These are phyloP conservation scores for Aciculoconidium aculeatum DNA, from an alignment of 805 yeast species.

Conservation along the genomic window DNA sequence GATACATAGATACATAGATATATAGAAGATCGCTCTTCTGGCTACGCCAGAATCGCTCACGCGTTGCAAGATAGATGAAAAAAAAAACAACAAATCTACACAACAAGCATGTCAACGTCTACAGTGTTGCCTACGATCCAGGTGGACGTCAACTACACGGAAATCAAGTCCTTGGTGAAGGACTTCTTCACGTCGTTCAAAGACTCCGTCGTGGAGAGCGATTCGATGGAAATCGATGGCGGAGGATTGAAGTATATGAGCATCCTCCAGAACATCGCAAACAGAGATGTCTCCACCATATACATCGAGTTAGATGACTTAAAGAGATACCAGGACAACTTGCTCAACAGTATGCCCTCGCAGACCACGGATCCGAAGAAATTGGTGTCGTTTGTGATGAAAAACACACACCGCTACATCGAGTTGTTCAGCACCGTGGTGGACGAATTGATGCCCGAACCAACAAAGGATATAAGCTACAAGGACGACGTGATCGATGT, in stretches of 20 bases:
- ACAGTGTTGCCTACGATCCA: constrained; percentile 56
- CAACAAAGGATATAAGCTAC: constrained; percentile 74
- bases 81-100: background rate
- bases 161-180: constrained; percentile 49
- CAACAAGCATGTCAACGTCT: constrained; percentile 15
- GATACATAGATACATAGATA: no score
- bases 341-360: constrained; percentile 11
- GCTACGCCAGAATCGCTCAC: background rate
- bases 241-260: constrained; percentile 56
- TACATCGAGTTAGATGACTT: constrained; percentile 82
- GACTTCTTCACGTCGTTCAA: constrained; percentile 69
- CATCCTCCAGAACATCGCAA: constrained; percentile 72
- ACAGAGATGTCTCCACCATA: constrained; percentile 68
- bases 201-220: constrained; percentile 26
- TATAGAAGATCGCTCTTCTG: no score
- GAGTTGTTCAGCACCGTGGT: constrained; percentile 72
- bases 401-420: constrained; percentile 72
- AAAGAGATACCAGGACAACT: constrained; percentile 55
- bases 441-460: constrained; percentile 80
- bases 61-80: background rate
- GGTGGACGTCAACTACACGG: constrained; percentile 67
- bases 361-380: constrained; percentile 9
- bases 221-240: constrained; percentile 10
- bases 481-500: constrained; percentile 91
- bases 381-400: constrained; percentile 54